Percentiles rank a stretch among this genome's conserved stretches.
These are phyloP conservation scores for Naganishia friedmannii DNA, from an alignment of 768 basidiomycete species.

Conservation along the genomic window DNA sequence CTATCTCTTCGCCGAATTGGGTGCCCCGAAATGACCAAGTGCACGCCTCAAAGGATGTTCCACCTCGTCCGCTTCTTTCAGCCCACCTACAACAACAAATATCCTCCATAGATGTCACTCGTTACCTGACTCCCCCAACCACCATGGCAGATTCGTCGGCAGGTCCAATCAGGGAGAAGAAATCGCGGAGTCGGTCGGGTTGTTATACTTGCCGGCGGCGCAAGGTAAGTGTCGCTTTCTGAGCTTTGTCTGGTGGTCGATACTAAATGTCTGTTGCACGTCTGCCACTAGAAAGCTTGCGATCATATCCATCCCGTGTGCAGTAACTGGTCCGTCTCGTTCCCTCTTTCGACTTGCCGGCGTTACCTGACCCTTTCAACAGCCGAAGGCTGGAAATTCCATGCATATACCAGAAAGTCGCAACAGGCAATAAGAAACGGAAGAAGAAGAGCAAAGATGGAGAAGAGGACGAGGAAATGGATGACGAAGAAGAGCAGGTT, in stretches of 20 bases:
- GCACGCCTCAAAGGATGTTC: background rate
- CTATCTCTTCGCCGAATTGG: too few relatives aligned
- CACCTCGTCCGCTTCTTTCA: constrained; percentile 8
- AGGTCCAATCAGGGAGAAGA: constrained; percentile 17
- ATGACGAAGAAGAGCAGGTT: background rate
- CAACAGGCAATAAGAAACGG: background rate
- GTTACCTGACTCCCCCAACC: background rate
- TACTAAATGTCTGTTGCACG: background rate
- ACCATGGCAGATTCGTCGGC: constrained; percentile 14
- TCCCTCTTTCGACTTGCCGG: background rate
- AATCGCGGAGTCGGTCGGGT: constrained; percentile 24
- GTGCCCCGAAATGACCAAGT: too few relatives aligned
- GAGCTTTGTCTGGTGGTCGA: background rate
- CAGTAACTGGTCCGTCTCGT: constrained; percentile 22
- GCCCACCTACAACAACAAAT: background rate
- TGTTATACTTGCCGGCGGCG: constrained; percentile 29
- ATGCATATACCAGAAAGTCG: constrained; percentile 27
- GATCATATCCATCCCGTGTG: constrained; percentile 27
- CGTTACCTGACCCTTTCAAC: background rate
- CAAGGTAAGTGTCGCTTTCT: constrained; percentile 17
- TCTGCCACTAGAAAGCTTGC: constrained; percentile 25
- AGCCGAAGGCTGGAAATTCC: constrained; percentile 27
- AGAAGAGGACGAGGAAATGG: constrained; percentile 1
- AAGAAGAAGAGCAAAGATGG: constrained; percentile 1
- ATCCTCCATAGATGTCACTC: background rate